These are phyloP conservation scores for Scedosporium apiospermum DNA, from an alignment of 2,329 filamentous ascomycete species.

Conservation along the genomic window DNA sequence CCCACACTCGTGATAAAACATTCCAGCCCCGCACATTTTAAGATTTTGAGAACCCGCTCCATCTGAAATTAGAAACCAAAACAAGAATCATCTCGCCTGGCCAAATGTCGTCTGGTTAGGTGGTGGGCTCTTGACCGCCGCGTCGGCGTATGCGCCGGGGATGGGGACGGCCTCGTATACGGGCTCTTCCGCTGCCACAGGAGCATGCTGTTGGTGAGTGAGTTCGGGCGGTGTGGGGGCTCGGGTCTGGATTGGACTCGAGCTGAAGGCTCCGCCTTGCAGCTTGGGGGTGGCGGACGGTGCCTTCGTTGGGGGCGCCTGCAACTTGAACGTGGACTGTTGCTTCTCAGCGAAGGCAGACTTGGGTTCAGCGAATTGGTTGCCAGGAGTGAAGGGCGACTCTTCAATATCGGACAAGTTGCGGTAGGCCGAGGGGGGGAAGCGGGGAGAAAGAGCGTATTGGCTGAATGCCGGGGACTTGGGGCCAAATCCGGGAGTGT, in stretches of 20 bases:
- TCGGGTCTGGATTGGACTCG: slow-evolving; percentile 29
- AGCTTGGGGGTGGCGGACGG: slow-evolving; percentile 68
- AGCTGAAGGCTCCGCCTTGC: slow-evolving; percentile 52
- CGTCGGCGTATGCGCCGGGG: slow-evolving; percentile 67
- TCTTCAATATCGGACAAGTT: slow-evolving; percentile 35
- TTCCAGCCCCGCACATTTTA: too few relatives aligned
- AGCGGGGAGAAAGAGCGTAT: slow-evolving; percentile 49
- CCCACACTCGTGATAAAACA: too few relatives aligned
- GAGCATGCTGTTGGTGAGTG: slow-evolving; percentile 53
- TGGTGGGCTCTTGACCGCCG: slow-evolving; percentile 42
- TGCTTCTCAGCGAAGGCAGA: slow-evolving; percentile 48
- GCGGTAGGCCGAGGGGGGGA: slow-evolving; percentile 48
- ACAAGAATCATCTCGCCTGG: slow-evolving; percentile 13
- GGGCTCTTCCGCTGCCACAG: slow-evolving; percentile 68
- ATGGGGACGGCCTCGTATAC: slow-evolving; percentile 82
- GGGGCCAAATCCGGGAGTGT: slow-evolving; percentile 75
- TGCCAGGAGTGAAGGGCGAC: slow-evolving; percentile 41
- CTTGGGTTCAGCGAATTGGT: slow-evolving; percentile 49
- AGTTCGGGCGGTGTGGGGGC: slow-evolving; percentile 25
- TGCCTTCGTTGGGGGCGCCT: slow-evolving; percentile 72
- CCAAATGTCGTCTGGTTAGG: slow-evolving; percentile 35
- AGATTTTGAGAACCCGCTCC: neutral
- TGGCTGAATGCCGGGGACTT: slow-evolving; percentile 34
- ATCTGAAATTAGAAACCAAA: neutral
- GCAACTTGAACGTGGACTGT: slow-evolving; percentile 65